Conservation (phyloP, 2,329 filamentous ascomycete species). For the Fusarium buharicum region DNA sequence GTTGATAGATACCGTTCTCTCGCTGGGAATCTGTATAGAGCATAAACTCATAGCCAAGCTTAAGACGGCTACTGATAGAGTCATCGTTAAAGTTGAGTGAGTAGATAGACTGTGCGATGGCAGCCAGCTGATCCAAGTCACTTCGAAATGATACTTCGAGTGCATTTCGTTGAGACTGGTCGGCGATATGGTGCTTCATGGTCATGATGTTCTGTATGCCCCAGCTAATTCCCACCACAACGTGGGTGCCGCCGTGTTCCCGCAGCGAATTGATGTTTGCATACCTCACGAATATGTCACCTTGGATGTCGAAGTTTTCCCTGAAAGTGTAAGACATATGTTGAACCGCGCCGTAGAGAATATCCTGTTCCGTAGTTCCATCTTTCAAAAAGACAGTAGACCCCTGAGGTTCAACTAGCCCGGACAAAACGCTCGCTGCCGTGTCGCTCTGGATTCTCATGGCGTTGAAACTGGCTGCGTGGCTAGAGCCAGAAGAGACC, state of each 20-base stretch:
- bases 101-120: not conserved
- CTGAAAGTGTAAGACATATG: conserved; percentile 2
- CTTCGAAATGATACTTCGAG: not conserved
- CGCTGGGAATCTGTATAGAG: conserved; percentile 27
- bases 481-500: not conserved
- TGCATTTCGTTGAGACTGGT: rapidly evolving
- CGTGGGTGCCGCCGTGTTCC: conserved; percentile 5
- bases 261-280: not conserved
- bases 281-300: too few species aligned
- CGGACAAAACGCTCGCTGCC: conserved; percentile 24
- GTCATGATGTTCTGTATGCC: conserved; percentile 25
- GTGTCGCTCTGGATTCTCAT: conserved; percentile 12
- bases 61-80: not conserved
- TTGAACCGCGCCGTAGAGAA: not conserved
- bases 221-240: conserved; percentile 27
- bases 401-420: conserved; percentile 1
- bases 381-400: conserved; percentile 21
- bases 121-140: conserved; percentile 7
- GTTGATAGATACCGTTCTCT: not conserved
- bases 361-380: rapidly evolving
- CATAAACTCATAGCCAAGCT: conserved; percentile 11
- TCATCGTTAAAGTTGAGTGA: not conserved
- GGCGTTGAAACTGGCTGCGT: not conserved
- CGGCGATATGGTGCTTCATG: not conserved
- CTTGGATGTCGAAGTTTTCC: conserved; percentile 8